Percentiles rank a stretch among this genome's conserved stretches.
These are phyloP conservation scores for Amborella trichopoda DNA, from an alignment of 164 flowering plant genomes.

Conservation along the genomic window DNA sequence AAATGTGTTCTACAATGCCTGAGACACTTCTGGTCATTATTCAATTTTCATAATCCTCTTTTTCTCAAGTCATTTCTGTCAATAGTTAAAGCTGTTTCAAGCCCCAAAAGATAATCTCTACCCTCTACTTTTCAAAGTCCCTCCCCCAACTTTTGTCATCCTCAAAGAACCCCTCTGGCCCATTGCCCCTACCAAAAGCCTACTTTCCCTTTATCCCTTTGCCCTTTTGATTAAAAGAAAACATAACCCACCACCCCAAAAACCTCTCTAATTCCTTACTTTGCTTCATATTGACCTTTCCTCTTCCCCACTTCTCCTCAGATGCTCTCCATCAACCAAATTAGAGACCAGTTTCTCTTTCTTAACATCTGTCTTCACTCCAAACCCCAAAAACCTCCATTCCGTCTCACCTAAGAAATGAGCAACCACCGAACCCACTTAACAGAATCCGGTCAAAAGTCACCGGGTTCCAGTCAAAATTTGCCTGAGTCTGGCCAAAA, in stretches of 20 bases:
- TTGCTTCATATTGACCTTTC: constrained; percentile 12
- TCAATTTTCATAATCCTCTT: too few relatives aligned
- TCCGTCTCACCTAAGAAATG: constrained; percentile 15
- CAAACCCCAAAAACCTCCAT: constrained; percentile 15
- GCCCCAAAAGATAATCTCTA: too few relatives aligned
- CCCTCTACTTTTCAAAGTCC: constrained; percentile 11
- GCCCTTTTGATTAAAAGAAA: constrained; percentile 9
- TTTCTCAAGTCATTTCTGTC: too few relatives aligned
- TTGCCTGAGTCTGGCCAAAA: not conserved
- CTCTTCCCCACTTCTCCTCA: constrained; percentile 12
- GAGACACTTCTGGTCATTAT: too few relatives aligned
- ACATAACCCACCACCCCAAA: not conserved
- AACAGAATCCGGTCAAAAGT: constrained; percentile 1
- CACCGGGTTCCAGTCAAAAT: constrained; percentile 6
- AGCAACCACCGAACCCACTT: not conserved
- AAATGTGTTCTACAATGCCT: too few relatives aligned
- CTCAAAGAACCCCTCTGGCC: constrained; percentile 21
- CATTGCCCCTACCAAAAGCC: constrained; percentile 34
- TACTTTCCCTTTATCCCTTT: constrained; percentile 13
- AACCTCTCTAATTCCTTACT: constrained; percentile 7
- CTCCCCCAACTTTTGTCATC: constrained; percentile 20
- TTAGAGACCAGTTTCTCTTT: constrained; percentile 16
- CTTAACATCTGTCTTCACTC: constrained; percentile 11
- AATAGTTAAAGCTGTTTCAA: too few relatives aligned
- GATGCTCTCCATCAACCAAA: constrained; percentile 25